phyloP scores from a whole-genome alignment of 345 rosid genomes.

The Brassica juncea region DNA sequence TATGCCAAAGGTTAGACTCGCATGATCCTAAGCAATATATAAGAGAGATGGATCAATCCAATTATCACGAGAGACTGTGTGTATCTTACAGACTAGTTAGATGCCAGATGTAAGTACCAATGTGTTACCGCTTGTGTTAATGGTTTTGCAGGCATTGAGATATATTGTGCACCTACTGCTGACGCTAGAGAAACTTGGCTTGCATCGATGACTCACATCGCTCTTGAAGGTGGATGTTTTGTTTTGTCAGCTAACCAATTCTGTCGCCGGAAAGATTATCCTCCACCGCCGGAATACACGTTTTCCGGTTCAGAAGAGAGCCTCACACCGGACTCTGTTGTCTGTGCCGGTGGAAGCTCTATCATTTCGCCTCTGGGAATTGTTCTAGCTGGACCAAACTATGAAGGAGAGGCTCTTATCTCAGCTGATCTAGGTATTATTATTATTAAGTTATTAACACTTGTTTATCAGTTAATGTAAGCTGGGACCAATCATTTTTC shows the following conservation, averaged over 20 bases:
- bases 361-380: conserved; percentile 84
- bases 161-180: conserved; percentile 97
- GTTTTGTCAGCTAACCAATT: conserved; percentile 90
- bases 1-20: conserved; percentile 74
- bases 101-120: not conserved
- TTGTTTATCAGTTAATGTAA: not conserved
- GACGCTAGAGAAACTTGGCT: conserved; percentile 84
- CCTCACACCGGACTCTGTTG: conserved; percentile 70
- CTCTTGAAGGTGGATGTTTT: conserved; percentile 95
- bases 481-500: not conserved
- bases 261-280: conserved; percentile 84
- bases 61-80: not conserved
- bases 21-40: no score
- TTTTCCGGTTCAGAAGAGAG: conserved; percentile 69
- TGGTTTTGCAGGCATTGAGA: conserved; percentile 64
- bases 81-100: not conserved
- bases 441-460: conserved; percentile 1
- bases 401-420: conserved; percentile 80
- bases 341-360: conserved; percentile 91
- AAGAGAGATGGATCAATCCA: not conserved
- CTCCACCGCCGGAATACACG: conserved; percentile 81
- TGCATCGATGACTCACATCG: conserved; percentile 91
- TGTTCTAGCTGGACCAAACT: conserved; percentile 90
- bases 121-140: not conserved
- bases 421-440: conserved; percentile 78